phyloP scores from a whole-genome alignment of 805 yeast species.

The Kluyveromyces dobzhanskii region DNA sequence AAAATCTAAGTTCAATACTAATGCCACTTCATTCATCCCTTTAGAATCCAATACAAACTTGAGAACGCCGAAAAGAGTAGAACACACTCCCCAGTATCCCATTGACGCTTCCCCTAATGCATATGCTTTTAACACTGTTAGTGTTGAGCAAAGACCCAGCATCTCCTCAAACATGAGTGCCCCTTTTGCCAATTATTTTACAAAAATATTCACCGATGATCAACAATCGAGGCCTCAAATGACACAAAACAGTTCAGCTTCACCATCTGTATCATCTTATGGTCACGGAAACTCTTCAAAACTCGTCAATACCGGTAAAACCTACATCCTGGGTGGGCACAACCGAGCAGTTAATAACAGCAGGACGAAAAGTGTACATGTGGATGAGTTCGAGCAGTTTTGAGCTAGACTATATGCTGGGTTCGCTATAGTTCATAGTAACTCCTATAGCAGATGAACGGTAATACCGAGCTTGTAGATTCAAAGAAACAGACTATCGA shows the following conservation, averaged over 20 bases:
- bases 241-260: background rate
- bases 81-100: background rate
- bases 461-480: too few relatives aligned
- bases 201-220: background rate
- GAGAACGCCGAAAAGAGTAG: background rate
- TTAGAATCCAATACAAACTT: background rate
- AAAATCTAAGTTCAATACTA: conserved; percentile 5
- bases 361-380: conserved; percentile 29
- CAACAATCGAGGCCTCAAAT: background rate
- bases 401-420: too few relatives aligned
- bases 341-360: conserved; percentile 23
- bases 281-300: conserved; percentile 4
- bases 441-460: too few relatives aligned
- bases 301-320: conserved; percentile 27
- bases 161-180: background rate
- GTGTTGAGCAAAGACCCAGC: background rate
- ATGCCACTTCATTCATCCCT: conserved; percentile 9
- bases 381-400: conserved; percentile 21
- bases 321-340: conserved; percentile 28
- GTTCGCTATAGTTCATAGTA: too few relatives aligned
- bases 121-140: background rate
- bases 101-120: background rate
- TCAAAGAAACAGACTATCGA: too few relatives aligned
- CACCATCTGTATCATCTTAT: background rate
- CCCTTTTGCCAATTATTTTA: background rate